Percentiles rank a stretch among this genome's conserved stretches.
Conservation (phyloP, 2,329 filamentous ascomycete genomes). For the Zymoseptoria tritici region DNA sequence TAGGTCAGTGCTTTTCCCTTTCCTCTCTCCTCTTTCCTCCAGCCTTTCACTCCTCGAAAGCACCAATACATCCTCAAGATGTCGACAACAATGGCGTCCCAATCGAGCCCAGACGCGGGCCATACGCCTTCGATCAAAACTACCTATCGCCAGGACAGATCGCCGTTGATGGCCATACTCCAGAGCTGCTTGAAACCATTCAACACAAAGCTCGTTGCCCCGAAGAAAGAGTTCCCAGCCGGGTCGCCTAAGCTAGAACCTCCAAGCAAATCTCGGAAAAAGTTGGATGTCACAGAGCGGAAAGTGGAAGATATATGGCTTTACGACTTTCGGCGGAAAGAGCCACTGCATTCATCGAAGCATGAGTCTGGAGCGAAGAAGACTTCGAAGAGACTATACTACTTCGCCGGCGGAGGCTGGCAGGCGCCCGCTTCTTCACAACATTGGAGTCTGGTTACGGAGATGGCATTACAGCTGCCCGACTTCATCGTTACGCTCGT, state of each 20-base stretch:
- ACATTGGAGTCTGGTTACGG: constrained; percentile 47
- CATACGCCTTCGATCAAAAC: constrained; percentile 25
- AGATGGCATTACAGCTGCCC: constrained; percentile 38
- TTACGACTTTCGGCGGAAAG: constrained; percentile 35
- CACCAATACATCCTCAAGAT: not conserved
- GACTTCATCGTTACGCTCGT: constrained; percentile 39
- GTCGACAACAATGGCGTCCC: not conserved
- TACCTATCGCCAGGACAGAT: constrained; percentile 33
- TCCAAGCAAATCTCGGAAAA: constrained; percentile 27
- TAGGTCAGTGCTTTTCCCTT: not conserved
- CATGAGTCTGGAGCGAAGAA: not conserved
- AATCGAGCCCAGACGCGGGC: not conserved
- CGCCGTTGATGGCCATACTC: constrained; percentile 29
- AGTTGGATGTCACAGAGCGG: constrained; percentile 35
- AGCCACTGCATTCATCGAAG: not conserved
- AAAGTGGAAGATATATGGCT: constrained; percentile 38
- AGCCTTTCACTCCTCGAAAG: not conserved
- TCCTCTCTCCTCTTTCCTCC: not conserved
- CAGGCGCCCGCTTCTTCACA: constrained; percentile 43
- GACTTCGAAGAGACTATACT: constrained; percentile 39
- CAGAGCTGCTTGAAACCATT: constrained; percentile 34
- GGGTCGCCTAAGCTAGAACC: constrained; percentile 36
- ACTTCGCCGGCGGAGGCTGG: constrained; percentile 52
- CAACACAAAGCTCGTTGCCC: constrained; percentile 30
- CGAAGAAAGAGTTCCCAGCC: constrained; percentile 28